These are phyloP conservation scores for Calonectria crousiana DNA, from an alignment of 2,329 filamentous ascomycete species.

Conservation along the genomic window DNA sequence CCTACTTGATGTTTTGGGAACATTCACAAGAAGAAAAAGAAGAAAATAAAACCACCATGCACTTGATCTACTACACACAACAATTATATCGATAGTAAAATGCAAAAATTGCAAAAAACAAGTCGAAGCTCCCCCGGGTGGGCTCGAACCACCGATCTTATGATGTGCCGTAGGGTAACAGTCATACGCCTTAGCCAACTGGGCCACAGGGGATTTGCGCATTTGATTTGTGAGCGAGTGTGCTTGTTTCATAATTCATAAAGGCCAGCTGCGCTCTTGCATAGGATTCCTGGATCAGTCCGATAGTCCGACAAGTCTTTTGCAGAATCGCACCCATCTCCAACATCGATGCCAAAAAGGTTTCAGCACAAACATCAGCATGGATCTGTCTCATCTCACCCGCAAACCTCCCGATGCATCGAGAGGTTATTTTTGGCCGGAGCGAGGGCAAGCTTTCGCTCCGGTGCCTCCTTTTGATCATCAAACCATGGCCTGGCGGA, in stretches of 20 bases:
- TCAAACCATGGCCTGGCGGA: not conserved
- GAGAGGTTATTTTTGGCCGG: not conserved
- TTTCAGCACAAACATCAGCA: not conserved
- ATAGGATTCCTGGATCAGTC: not conserved
- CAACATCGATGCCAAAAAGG: not conserved
- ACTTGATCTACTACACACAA: too few species aligned
- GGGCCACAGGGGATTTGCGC: not conserved
- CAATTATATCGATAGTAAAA: not conserved
- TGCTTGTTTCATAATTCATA: not conserved
- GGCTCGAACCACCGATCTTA: slow-evolving; percentile 12
- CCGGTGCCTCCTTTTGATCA: not conserved
- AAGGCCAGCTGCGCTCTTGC: not conserved
- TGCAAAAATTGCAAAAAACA: not conserved
- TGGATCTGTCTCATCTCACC: not conserved
- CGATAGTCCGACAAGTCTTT: not conserved
- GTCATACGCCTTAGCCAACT: slow-evolving; percentile 12
- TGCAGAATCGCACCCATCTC: not conserved
- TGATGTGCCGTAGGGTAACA: slow-evolving; percentile 5
- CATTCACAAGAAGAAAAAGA: too few species aligned
- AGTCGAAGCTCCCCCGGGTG: not conserved
- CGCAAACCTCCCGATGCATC: not conserved
- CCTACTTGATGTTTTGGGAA: too few species aligned
- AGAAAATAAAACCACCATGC: too few species aligned
- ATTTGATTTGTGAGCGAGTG: not conserved
- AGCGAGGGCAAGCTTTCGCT: not conserved